Base-by-base conservation (phyloP, 176 grass and related monocot genomes). In the Rhynchospora tenuis region DNA sequence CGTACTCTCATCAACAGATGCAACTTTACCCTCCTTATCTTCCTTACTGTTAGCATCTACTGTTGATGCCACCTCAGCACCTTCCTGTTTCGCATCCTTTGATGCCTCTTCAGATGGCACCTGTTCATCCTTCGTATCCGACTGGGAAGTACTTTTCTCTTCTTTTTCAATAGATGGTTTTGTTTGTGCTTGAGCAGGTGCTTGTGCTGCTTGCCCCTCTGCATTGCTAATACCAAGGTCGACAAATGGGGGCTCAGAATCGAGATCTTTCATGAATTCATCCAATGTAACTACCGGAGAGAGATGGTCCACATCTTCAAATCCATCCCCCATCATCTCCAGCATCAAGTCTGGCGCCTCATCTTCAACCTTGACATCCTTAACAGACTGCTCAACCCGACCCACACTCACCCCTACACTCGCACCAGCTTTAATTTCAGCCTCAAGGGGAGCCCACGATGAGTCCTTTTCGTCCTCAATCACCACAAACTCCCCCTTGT, bases 401-500 rank as follows among this genome's bases (percentile, higher is more conserved):
- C 17, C 83, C 80, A 65, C 55, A 72, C 78, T 14, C 70, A 46
- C 83, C 6, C 81, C 55, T 54, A 15, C 63, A 84, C 83, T 63
- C 22, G 62, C 80, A 86, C 59, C 64, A 26, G 80, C 67, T 63
- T 88, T 73, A 43, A 94, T 82, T 65, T 87, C 92, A 85, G 78
- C 87, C 43, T 84, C 87, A n/a, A 79, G 24, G 9, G 80, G 46
- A 45, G 80, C 47, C 22, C 89, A 90, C 24, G 94, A 80, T 43
- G 61, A 56, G 80, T 94, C 89, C 45, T 58, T 83, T 65, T 94
- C 90, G 51, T 94, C 94, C 59, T 94, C 64, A 75, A 94, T 89
- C 85, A 97, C 85, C 84, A 81, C 84, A 91, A 92, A 91, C 83
- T 97, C 92, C 50, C 92, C 94, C 83, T 94, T 94, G 56, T 97